Conservation (phyloP, 345 rosid species). For the Gossypium longicalyx region DNA sequence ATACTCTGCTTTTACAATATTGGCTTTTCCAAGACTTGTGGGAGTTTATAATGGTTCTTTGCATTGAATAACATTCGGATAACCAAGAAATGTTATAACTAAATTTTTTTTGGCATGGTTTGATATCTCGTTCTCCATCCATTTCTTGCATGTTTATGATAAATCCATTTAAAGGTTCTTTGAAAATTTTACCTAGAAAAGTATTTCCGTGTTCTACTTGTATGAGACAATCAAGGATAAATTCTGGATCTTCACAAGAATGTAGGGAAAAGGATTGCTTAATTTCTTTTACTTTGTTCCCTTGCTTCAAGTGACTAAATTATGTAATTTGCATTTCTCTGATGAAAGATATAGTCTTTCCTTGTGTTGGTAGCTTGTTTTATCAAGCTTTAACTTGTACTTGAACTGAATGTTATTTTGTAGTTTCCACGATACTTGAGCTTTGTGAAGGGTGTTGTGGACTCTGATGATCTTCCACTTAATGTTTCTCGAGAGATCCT, state of each 20-base stretch:
- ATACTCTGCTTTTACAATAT: background rate
- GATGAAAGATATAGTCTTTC: background rate
- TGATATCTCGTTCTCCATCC: background rate
- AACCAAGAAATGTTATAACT: background rate
- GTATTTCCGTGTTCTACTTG: background rate
- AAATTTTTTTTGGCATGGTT: background rate
- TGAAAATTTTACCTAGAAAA: background rate
- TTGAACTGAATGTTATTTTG: constrained; percentile 17
- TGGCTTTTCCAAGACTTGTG: background rate
- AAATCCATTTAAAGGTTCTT: background rate
- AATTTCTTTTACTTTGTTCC: background rate
- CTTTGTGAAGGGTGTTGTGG: constrained; percentile 95
- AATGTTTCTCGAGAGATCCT: constrained; percentile 96
- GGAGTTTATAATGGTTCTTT: background rate
- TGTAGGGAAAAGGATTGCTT: background rate
- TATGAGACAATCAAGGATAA: background rate
- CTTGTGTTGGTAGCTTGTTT: background rate
- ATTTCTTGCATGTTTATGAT: background rate
- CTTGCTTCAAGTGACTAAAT: background rate
- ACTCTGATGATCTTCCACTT: constrained; percentile 93
- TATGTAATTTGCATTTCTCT: background rate
- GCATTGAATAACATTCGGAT: background rate
- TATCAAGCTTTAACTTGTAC: background rate
- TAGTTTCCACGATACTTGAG: constrained; percentile 97
- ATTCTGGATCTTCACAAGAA: background rate